Evolutionary conservation across 2,329 filamentous ascomycete species (phyloP), one percentile per base, ranked within the genome.

Genomic region (Fusarium chaquense): DNA sequence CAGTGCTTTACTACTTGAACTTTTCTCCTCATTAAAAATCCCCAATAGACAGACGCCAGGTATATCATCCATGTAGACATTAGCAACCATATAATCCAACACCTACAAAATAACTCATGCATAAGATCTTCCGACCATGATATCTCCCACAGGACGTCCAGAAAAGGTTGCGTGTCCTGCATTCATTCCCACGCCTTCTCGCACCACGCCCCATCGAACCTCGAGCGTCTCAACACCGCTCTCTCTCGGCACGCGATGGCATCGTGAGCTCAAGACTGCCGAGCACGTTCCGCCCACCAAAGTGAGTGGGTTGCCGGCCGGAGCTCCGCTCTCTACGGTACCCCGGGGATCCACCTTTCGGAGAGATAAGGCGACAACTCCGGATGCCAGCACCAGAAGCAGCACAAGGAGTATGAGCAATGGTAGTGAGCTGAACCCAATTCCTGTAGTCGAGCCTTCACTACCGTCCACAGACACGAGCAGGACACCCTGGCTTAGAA

Each of bases 201-300:
- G 73, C 33, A 85, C 80, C 33, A 84, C 82, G 4, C 85, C 84
- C 83, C 83, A 87, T 30, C 76, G 75, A 10, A 86, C 74, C 28
- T 75, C 70, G 69, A 76, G 57, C 66, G 75, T 60, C 77, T 80
- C 81, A 57, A 85, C 76, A 22, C 68, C 69, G 50, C 73, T 74
- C 40, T 75, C 76, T 11, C 71, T 73, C 20, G 74, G 69, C 32
- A 73, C 67, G 7, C 80, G 76, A 58, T 86, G 84, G 74, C 84
- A 86, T 51, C 81, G 76, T 26, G 85, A 80, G 73, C 81, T 83
- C 65, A 87, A 73, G n/a, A 86, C 84, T 11, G 84, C 85, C 63
- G 83, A 85, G 76, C 85, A 87, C 43, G 80, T 78, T 13, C 85
- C 85, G 32, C 81, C 84, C 24, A 73, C 75, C 36, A 87, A 70